Conservation (phyloP, 2,329 filamentous ascomycete species). For the Hymenoscyphus scutula region DNA sequence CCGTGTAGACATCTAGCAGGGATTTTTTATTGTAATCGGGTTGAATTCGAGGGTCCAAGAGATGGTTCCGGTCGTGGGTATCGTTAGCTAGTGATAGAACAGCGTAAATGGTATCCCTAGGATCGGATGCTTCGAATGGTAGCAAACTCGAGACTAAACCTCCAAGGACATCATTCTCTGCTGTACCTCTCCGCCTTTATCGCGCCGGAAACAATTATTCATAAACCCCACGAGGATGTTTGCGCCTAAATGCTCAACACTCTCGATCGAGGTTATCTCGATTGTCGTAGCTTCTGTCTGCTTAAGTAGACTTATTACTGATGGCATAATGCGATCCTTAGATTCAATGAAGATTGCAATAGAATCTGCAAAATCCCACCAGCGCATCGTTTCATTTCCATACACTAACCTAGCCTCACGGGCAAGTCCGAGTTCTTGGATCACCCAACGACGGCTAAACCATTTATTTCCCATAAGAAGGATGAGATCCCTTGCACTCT, state of each 20-base stretch:
- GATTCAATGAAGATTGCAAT: constrained; percentile 22
- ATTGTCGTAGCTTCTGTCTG: neutral
- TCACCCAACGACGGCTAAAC: constrained; percentile 9
- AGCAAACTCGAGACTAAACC: constrained; percentile 24
- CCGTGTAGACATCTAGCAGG: neutral
- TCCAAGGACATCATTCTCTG: constrained; percentile 21
- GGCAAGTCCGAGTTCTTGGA: constrained; percentile 8
- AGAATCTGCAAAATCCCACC: constrained; percentile 28
- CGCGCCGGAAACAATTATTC: constrained; percentile 24
- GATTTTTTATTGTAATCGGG: neutral
- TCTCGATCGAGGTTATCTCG: neutral
- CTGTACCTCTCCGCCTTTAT: constrained; percentile 3
- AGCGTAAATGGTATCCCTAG: constrained; percentile 31
- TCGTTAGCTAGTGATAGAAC: constrained; percentile 29
- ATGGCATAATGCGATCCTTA: constrained; percentile 17
- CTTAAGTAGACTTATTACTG: neutral
- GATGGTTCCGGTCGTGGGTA: constrained; percentile 4
- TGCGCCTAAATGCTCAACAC: constrained; percentile 3
- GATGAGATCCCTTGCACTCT: neutral
- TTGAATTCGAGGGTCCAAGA: neutral
- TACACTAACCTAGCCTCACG: neutral
- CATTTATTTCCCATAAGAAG: neutral
- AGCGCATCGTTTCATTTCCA: constrained; percentile 12
- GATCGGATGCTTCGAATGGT: constrained; percentile 29
- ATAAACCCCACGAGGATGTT: constrained; percentile 24